Base-by-base conservation (phyloP, 2,329 filamentous ascomycete species). In the Colletotrichum liriopes region DNA sequence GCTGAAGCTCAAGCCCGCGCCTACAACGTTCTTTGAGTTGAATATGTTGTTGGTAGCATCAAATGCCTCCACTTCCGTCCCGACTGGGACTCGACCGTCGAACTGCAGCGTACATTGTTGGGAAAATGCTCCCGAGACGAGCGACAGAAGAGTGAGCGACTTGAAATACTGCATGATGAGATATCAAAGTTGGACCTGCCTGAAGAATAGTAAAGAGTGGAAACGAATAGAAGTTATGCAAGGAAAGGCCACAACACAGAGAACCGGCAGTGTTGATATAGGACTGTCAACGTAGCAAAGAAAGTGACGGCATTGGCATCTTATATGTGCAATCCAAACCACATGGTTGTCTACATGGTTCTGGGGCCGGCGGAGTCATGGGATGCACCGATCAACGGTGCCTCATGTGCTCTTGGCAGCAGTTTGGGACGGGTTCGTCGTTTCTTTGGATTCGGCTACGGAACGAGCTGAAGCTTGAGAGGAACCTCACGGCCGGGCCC, bases 11-110 rank as follows among this genome's bases (percentile, higher is more conserved):
- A 90, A 80, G 75, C 85, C 84, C 71, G 85, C 81, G 55, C 88
- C 89, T 75, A 89, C 84, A 62, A 89, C 86, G 75, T 83, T 88
- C 66, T 80, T 80, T 0, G 88, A 82, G 79, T 85, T 87, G 81
- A 86, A 91, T 43, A 87, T 79, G 66, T 81, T 52, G 43, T 73
- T 83, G 8, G 77, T 75, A 75, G 86, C 85, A 75, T 87, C 85
- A 64, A 88, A 87, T 6, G 81, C 78, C 54, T 80, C 78, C 12
- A 81, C 74, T 5, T 78, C 78, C 29, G 83, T 82, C 32, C 78
- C 80, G 4, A 77, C 73, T 1, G 86, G 82, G 1, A 88, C 76
- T 8, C 86, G 83, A 9, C 85, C 85, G 60, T 88, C 86, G 52
- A 87, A 87, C 67, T 83, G 80, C 54, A 87, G 69, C 2, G 78